Evolutionary conservation across 257 asterid genomes (phyloP), one percentile per base, ranked within the genome.

Genomic region (Anisodus acutangulus): DNA sequence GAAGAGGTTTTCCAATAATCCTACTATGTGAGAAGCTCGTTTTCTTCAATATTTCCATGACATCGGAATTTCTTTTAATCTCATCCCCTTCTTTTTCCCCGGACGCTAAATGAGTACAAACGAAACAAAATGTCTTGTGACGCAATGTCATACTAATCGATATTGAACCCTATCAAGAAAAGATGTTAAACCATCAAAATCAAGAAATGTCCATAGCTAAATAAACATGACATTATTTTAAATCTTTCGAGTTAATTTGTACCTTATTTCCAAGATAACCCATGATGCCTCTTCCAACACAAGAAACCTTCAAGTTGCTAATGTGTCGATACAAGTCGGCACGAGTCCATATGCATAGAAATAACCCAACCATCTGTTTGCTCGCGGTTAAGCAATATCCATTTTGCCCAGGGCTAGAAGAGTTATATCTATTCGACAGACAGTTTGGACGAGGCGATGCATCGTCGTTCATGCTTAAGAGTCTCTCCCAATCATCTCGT

Each of bases 181-280:
- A 78, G 8, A 39, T 8, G 5, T 15, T 7, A 67, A 10, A 12
- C 62, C 3, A 58, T 68, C 80, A 60, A 9, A 19, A 39, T 39
- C 9, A 16, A 55, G 47, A 13, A 37, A 47, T 2, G 10, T 17
- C 1, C 45, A 71, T 19, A 3, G 5, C 45, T 51, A n/a, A 41
- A 8, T 47, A 83, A 22, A 58, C 54, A 39, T 43, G 45, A 45
- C 47, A 39, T 43, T 17, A 11, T 0, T 47, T n/a, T 0, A 19
- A n/a, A 1, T 15, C 0, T 7, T 53, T 63, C 2, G 5, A 3
- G 35, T 37, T 11, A 41, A 84, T 26, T 45, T 12, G 2, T 85
- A 94, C 98, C 95, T 94, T 94, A 84, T 94, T 94, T 76, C 98
- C 98, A 26, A 93, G 94, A 92, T 89, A 93, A 64, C 98, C 97